Percentiles rank a stretch among this genome's conserved stretches.
Conservation (phyloP, 2,329 filamentous ascomycete species). For the Phyllosticta paracitricarpa region DNA sequence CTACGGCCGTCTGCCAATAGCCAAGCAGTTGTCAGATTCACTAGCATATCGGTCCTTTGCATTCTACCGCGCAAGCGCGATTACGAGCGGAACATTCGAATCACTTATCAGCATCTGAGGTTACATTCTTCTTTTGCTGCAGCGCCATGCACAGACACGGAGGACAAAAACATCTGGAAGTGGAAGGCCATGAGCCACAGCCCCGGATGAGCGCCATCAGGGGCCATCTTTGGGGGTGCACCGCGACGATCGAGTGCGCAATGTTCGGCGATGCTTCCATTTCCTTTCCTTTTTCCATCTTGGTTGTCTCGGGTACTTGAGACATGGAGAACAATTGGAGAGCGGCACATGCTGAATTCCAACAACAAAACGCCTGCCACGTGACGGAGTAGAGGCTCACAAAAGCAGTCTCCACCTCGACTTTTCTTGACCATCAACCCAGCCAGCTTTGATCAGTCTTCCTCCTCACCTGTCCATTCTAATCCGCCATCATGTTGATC, state of each 20-base stretch:
- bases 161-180: not conserved
- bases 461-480: not conserved
- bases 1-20: not conserved
- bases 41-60: not conserved
- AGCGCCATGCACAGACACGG: conserved; percentile 1
- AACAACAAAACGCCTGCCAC: not conserved
- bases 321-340: not conserved
- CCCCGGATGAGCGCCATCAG: not conserved
- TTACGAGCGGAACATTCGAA: not conserved
- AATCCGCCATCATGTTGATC: conserved; percentile 4
- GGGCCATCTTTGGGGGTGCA: not conserved
- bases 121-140: not conserved
- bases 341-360: not conserved
- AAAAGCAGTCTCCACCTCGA: not conserved
- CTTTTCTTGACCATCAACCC: not conserved
- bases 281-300: not conserved
- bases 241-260: not conserved
- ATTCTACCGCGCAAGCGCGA: not conserved
- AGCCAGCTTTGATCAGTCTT: not conserved
- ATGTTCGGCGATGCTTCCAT: not conserved
- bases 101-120: not conserved
- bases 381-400: not conserved
- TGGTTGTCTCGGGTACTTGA: not conserved
- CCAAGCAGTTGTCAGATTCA: not conserved
- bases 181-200: not conserved